A percentile compares a stretch with the other conserved stretches of the same genome.
Evolutionary conservation across 2,329 filamentous ascomycete genomes (phyloP).

Genomic region (Fusarium sp.): DNA sequence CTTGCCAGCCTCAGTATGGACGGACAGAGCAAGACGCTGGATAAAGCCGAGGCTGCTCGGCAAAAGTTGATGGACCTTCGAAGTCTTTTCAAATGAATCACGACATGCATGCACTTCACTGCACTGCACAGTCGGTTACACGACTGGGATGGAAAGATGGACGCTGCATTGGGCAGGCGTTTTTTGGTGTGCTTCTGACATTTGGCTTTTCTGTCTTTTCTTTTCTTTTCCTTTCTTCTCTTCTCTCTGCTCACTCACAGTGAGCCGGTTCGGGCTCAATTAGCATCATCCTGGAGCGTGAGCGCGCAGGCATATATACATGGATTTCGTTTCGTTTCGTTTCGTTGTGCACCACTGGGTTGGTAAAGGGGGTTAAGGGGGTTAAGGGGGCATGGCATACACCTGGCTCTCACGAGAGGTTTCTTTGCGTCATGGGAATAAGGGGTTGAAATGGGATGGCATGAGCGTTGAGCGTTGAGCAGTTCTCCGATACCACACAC

Average conservation of each 20-base stretch:
- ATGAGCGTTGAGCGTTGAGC: slow-evolving; percentile 33
- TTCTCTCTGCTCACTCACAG: slow-evolving; percentile 42
- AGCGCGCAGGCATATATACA: slow-evolving; percentile 25
- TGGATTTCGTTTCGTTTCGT: slow-evolving; percentile 15
- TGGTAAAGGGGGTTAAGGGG: not conserved
- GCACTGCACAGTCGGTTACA: not conserved
- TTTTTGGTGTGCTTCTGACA: slow-evolving; percentile 23
- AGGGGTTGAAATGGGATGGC: slow-evolving; percentile 18
- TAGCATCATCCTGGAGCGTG: slow-evolving; percentile 27
- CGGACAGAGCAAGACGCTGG: slow-evolving; percentile 62
- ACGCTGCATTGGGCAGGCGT: slow-evolving; percentile 36
- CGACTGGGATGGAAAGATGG: slow-evolving; percentile 18
- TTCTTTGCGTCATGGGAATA: slow-evolving; percentile 31
- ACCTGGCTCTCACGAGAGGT: slow-evolving; percentile 46
- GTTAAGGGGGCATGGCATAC: slow-evolving; percentile 16
- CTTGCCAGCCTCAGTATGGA: slow-evolving; percentile 90
- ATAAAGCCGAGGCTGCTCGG: slow-evolving; percentile 67
- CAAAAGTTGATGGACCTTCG: slow-evolving; percentile 69
- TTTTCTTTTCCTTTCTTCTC: slow-evolving; percentile 44
- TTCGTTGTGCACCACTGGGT: slow-evolving; percentile 25
- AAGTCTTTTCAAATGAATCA: slow-evolving; percentile 64
- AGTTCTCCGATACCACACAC: slow-evolving; percentile 23
- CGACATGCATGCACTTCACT: slow-evolving; percentile 8
- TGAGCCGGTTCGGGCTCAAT: slow-evolving; percentile 27
- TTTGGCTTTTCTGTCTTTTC: slow-evolving; percentile 28